Percentiles rank a stretch among this genome's conserved stretches.
These are phyloP conservation scores for Gossypium mustelinum DNA, from an alignment of 345 rosid genomes.

Conservation along the genomic window DNA sequence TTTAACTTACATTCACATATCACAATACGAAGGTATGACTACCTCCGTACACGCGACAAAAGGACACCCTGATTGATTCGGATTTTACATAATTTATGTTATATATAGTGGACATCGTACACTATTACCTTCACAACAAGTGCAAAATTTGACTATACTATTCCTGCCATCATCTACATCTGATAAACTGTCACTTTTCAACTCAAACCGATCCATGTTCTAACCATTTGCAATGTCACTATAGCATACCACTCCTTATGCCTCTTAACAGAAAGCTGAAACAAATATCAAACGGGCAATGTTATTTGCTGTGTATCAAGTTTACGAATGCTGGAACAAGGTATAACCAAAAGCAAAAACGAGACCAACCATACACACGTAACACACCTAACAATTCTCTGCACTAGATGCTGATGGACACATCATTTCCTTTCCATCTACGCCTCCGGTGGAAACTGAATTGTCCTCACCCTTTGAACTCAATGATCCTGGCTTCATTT, in stretches of 20 bases:
- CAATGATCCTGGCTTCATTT: slow-evolving; percentile 58
- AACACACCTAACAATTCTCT: slow-evolving; percentile 25
- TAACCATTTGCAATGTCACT: neutral
- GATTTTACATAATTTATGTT: slow-evolving; percentile 6
- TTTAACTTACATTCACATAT: slow-evolving; percentile 20
- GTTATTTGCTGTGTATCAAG: neutral
- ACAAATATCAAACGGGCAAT: neutral
- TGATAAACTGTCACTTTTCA: neutral
- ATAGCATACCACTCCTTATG: neutral
- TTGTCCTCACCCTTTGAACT: slow-evolving; percentile 41
- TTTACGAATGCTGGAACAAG: neutral
- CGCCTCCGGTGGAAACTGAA: slow-evolving; percentile 27
- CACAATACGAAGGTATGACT: neutral
- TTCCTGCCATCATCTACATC: neutral
- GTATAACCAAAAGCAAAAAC: neutral
- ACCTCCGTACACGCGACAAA: slow-evolving; percentile 21
- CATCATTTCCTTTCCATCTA: slow-evolving; percentile 37
- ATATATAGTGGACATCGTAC: slow-evolving; percentile 14
- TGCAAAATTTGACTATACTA: slow-evolving; percentile 29
- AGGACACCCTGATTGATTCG: neutral
- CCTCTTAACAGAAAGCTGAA: slow-evolving; percentile 8
- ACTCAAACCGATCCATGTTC: neutral
- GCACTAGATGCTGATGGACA: slow-evolving; percentile 34
- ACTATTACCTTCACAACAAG: slow-evolving; percentile 8
- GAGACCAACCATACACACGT: neutral